phyloP scores from a whole-genome alignment of 768 basidiomycete genomes.

The Boletus pseudo-olivaceus region DNA sequence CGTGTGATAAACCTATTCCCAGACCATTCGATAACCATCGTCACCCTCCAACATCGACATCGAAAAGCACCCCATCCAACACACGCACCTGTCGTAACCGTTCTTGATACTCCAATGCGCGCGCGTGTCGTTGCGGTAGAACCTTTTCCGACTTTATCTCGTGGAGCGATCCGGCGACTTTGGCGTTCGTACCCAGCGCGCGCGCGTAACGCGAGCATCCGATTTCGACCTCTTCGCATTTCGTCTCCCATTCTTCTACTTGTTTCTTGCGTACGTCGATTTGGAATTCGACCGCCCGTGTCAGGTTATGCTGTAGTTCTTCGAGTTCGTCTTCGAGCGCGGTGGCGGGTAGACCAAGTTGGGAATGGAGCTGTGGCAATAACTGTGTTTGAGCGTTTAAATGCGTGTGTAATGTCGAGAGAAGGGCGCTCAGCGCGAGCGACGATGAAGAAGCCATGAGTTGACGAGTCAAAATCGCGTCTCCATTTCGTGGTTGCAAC shows the following conservation, averaged over 20 bases:
- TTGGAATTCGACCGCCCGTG: constrained; percentile 70
- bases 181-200: constrained; percentile 69
- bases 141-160: constrained; percentile 71
- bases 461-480: constrained; percentile 9
- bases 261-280: constrained; percentile 68
- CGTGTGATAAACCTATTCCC: constrained; percentile 62
- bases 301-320: constrained; percentile 68
- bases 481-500: constrained; percentile 17
- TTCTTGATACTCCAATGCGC: constrained; percentile 68
- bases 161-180: constrained; percentile 58
- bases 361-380: constrained; percentile 76
- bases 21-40: background rate
- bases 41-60: background rate
- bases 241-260: constrained; percentile 69
- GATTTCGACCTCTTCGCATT: constrained; percentile 58
- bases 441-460: constrained; percentile 32
- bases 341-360: constrained; percentile 76
- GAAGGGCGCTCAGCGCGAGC: constrained; percentile 54
- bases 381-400: constrained; percentile 79
- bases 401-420: constrained; percentile 75
- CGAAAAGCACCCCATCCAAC: constrained; percentile 1
- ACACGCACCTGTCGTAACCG: constrained; percentile 70
- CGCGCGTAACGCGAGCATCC: constrained; percentile 64
- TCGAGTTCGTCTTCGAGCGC: constrained; percentile 80
- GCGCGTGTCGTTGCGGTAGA: constrained; percentile 68